These are phyloP conservation scores for Thecaphora thlaspeos DNA, from an alignment of 1,284 basidiomycete species.

Conservation along the genomic window DNA sequence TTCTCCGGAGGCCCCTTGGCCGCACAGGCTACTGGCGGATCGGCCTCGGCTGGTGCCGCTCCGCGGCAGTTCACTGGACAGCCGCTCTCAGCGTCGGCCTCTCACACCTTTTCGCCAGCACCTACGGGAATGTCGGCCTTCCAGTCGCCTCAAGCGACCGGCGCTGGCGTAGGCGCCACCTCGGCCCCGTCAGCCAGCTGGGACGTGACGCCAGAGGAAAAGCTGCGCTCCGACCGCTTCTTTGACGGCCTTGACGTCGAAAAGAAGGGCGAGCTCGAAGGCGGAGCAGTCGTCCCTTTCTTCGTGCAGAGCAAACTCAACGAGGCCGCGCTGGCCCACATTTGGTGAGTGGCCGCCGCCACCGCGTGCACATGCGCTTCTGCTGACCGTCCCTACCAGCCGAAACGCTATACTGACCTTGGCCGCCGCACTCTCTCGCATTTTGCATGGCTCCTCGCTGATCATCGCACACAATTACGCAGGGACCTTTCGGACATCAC, in stretches of 20 bases:
- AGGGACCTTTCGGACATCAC: slow-evolving; percentile 90
- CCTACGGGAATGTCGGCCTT: slow-evolving; percentile 63
- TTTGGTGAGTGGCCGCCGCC: slow-evolving; percentile 75
- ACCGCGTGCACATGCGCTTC: too few species aligned
- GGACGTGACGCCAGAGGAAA: slow-evolving; percentile 83
- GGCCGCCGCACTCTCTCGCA: too few species aligned
- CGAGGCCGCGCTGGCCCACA: slow-evolving; percentile 78
- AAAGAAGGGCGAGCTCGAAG: slow-evolving; percentile 80
- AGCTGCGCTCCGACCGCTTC: slow-evolving; percentile 74
- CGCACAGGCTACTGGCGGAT: slow-evolving; percentile 43
- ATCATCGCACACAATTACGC: too few species aligned
- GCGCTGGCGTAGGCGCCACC: background rate
- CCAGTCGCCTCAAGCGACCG: slow-evolving; percentile 61
- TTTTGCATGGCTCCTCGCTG: too few species aligned
- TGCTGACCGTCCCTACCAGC: too few species aligned
- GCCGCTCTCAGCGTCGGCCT: slow-evolving; percentile 1
- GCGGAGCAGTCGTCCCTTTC: slow-evolving; percentile 91
- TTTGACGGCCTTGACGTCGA: slow-evolving; percentile 80
- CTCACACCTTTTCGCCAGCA: background rate
- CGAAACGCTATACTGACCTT: too few species aligned
- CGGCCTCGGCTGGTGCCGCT: slow-evolving; percentile 11
- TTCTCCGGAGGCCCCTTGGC: slow-evolving; percentile 19
- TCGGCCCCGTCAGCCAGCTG: slow-evolving; percentile 62
- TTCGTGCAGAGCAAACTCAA: slow-evolving; percentile 88
- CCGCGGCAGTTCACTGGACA: slow-evolving; percentile 40